Conservation (phyloP, 2,329 filamentous ascomycete genomes). For the Blastomyces silverae region DNA sequence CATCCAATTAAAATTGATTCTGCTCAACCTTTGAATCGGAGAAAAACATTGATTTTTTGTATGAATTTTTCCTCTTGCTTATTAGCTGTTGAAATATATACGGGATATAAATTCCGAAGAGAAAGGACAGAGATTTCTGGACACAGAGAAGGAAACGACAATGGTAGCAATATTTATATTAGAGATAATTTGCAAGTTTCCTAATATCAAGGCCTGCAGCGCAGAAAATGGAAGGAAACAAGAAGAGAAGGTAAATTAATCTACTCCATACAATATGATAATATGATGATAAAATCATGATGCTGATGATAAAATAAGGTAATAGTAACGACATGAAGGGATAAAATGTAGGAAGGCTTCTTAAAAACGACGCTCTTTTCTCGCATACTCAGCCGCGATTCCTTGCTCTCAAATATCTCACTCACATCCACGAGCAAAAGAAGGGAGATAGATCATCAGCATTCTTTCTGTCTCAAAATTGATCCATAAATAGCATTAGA, state of each 20-base stretch:
- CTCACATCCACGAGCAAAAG: not conserved
- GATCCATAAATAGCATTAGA: not conserved
- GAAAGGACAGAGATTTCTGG: too few species aligned
- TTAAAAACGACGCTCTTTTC: not conserved
- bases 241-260: not conserved
- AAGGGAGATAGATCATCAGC: not conserved
- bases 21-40: too few species aligned
- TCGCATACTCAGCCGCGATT: not conserved
- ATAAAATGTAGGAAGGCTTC: not conserved
- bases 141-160: too few species aligned
- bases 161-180: too few species aligned
- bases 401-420: not conserved
- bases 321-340: not conserved
- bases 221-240: not conserved
- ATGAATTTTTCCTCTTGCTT: too few species aligned
- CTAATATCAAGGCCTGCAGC: too few species aligned
- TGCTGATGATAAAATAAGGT: not conserved
- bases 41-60: too few species aligned
- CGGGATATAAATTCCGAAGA: too few species aligned
- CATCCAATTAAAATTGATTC: too few species aligned
- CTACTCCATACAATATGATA: not conserved
- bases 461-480: too few species aligned
- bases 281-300: not conserved
- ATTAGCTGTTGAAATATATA: too few species aligned
- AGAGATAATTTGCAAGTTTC: too few species aligned